Evolutionary conservation across 345 rosid genomes (phyloP), one percentile per base, ranked within the genome.

Genomic region (Excoecaria agallocha): DNA sequence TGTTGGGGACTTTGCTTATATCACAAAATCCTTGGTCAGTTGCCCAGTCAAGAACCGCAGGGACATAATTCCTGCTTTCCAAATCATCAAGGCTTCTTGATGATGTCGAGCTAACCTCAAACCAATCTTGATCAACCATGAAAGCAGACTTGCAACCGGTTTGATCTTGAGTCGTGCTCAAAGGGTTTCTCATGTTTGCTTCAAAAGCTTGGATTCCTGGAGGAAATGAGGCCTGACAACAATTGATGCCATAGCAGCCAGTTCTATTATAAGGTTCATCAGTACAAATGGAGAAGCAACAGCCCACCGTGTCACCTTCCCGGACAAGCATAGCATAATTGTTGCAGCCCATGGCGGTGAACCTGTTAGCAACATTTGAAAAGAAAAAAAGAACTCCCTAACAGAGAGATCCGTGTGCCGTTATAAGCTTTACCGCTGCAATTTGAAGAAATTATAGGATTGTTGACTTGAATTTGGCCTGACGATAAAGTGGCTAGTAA

Each of bases 21-120:
- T 16, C 3, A 49, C 75, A 61, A 35, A 3, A 48, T 10, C 75
- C 75, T 51, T 61, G 75, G 19, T 4, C 1, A 19, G 3, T 12
- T 62, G 68, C 75, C 75, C 75, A 72, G 7, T 72, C 37, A 9
- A 72, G 75, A 8, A 49, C 57, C 30, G 75, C 68, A 3, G 66
- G 66, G 13, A 58, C 54, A 57, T 41, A 2, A 19, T 41, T 45
- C 68, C 3, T 17, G 0, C 2, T 5, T 1, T n/a, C 12, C 20
- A 72, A 5, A 8, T 4, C 46, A n/a, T 19, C 49, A 16, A 30
- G 37, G 37, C 25, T 0, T 1, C 25, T 16, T 24, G 25, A 43
- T 5, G 39, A 12, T 60, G 25, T 22, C 0, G 20, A 12, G 30
- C 12, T 1, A 45, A 3, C 3, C 13, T 2, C 37, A 6, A 48